phyloP scores from a whole-genome alignment of 257 asterid species.

The Solanum virginianum region DNA sequence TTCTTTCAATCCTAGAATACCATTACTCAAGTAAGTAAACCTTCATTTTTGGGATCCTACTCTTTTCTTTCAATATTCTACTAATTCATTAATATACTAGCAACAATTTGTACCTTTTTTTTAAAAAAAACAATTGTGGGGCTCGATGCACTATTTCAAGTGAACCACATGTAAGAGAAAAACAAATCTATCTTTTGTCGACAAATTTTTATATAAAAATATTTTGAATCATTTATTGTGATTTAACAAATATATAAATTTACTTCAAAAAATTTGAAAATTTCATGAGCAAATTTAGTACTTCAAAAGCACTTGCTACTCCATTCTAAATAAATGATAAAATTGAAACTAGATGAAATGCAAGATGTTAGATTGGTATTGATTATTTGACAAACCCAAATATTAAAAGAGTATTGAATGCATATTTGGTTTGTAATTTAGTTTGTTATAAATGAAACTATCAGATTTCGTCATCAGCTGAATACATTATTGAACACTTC shows the following conservation, averaged over 20 bases:
- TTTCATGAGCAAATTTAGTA: neutral
- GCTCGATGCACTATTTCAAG: neutral
- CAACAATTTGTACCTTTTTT: neutral
- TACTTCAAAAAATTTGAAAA: neutral
- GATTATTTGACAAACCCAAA: neutral
- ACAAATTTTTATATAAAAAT: too few relatives aligned
- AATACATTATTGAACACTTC: conserved; percentile 77
- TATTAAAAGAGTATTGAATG: neutral
- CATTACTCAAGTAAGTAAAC: conserved; percentile 33
- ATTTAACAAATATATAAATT: too few relatives aligned
- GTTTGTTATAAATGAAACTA: neutral
- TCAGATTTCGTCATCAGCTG: conserved; percentile 67
- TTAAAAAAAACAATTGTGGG: neutral
- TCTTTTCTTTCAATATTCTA: too few relatives aligned
- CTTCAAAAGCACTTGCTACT: too few relatives aligned
- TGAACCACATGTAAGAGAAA: neutral
- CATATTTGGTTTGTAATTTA: neutral
- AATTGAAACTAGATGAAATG: neutral
- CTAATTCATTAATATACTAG: neutral
- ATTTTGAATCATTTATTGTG: too few relatives aligned
- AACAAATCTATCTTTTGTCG: too few relatives aligned
- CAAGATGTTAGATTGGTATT: neutral
- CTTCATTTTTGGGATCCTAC: neutral
- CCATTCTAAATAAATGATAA: too few relatives aligned
- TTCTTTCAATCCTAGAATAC: conserved; percentile 20